Evolutionary conservation across 768 basidiomycete species (phyloP).

Genomic region (Scleroderma citrinum): DNA sequence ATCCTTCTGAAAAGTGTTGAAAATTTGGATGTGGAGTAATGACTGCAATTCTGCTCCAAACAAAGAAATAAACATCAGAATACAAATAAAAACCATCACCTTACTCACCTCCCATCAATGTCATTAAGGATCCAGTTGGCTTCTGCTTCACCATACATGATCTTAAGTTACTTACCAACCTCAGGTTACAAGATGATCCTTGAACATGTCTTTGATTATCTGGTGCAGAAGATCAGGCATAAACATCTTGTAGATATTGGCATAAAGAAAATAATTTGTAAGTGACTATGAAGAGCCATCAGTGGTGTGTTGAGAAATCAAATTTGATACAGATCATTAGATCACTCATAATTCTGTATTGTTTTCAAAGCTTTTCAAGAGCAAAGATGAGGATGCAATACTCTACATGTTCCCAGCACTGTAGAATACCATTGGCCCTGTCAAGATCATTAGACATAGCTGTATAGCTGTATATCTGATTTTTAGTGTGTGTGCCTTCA

Average conservation of each 20-base stretch:
- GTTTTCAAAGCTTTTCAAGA: neutral
- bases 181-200: conserved; percentile 11
- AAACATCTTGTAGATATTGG: neutral
- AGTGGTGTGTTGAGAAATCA: neutral
- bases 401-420: neutral
- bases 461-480: neutral
- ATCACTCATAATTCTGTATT: neutral
- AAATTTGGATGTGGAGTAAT: neutral
- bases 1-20: conserved; percentile 12
- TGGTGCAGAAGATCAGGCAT: conserved; percentile 4
- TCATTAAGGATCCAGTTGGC: conserved; percentile 3
- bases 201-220: conserved; percentile 8
- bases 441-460: neutral
- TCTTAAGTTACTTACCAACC: conserved; percentile 5
- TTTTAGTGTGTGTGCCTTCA: neutral
- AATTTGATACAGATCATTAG: neutral
- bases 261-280: neutral
- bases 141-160: neutral
- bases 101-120: too few species aligned
- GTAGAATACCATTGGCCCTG: neutral
- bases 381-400: neutral
- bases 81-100: neutral
- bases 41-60: neutral
- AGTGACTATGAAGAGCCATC: neutral
- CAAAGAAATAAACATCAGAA: conserved; percentile 8